Evolutionary conservation across 2,329 filamentous ascomycete genomes (phyloP), one percentile per base, ranked within the genome.

Genomic region (Ceratocystis colombiana): DNA sequence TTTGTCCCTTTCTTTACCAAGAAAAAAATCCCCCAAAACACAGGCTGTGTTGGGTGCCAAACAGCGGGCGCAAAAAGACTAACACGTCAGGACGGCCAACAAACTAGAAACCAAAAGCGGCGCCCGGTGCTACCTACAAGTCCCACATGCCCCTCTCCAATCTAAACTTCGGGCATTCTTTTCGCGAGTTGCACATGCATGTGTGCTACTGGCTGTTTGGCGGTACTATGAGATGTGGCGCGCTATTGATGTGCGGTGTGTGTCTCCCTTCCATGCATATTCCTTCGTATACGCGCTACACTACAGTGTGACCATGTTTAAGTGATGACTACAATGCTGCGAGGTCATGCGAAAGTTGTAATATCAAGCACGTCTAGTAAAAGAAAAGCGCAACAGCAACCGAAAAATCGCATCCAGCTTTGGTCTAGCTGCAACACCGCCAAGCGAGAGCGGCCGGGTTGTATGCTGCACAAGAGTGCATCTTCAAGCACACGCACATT

Each of bases 181-280:
- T 41, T 12, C 37, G 37, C 37, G 3, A 41, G 37, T 41, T 12
- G 33, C 33, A 41, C 37, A 41, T 41, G 37, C 10, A 41, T 41
- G 37, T 41, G 37, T 41, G 37, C 37, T 41, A 12, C 37, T 41
- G 10, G 37, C 37, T 41, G 37, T 41, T 41, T 41, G 37, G 37
- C 37, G 10, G 37, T 12, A 41, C 37, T 41, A 41, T 41, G 37
- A 41, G 37, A 25, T 25, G 20, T 53, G 12, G 48, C 20, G 20
- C 45, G 45, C 20, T 53, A 25, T 53, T 53, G 48, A 53, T 53
- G 48, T 25, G 48, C 45, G 17, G 20, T 48, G 45, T 53, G 15
- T 25, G 48, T 28, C 48, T 53, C 48, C 48, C 48, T 53, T 53
- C 48, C 48, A 53, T 53, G 48, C 48, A 53, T 53, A 8, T 53